A percentile compares a stretch with the other conserved stretches of the same genome.
Evolutionary conservation across 768 basidiomycete species (phyloP).

Genomic region (Xanthoconium purpureum): DNA sequence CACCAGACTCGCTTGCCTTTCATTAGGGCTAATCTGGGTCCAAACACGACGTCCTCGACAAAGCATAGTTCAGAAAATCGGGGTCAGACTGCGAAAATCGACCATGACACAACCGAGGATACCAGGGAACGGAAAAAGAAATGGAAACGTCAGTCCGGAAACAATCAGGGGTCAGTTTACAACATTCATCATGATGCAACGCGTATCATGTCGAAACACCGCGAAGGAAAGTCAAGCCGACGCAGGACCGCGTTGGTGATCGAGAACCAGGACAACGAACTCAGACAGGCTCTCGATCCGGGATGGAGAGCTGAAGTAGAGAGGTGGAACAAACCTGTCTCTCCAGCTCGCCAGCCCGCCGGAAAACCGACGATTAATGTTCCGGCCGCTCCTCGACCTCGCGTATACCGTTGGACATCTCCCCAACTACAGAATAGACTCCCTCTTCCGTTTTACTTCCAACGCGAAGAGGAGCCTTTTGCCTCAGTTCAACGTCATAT

Average conservation of each 20-base stretch:
- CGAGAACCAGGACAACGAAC: conserved; percentile 43
- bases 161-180: conserved; percentile 35
- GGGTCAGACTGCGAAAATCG: conserved; percentile 6
- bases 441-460: conserved; percentile 16
- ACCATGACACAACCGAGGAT: conserved; percentile 5
- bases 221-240: conserved; percentile 5
- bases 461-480: conserved; percentile 7
- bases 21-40: conserved; percentile 8
- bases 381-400: conserved; percentile 8
- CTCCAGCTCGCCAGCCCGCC: conserved; percentile 12
- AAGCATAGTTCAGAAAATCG: conserved; percentile 9
- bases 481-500: conserved; percentile 21
- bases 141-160: conserved; percentile 26
- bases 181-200: conserved; percentile 37
- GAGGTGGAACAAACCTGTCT: conserved; percentile 29
- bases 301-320: conserved; percentile 32
- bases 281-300: conserved; percentile 42
- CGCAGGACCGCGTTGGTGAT: conserved; percentile 36
- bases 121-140: conserved; percentile 23
- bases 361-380: conserved; percentile 1
- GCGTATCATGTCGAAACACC: conserved; percentile 35
- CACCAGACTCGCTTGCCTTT: conserved; percentile 43
- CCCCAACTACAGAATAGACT: conserved; percentile 8
- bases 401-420: conserved; percentile 14
- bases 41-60: conserved; percentile 4